Base-by-base conservation (phyloP, 805 yeast species). In the Candida arabinofermentans region DNA sequence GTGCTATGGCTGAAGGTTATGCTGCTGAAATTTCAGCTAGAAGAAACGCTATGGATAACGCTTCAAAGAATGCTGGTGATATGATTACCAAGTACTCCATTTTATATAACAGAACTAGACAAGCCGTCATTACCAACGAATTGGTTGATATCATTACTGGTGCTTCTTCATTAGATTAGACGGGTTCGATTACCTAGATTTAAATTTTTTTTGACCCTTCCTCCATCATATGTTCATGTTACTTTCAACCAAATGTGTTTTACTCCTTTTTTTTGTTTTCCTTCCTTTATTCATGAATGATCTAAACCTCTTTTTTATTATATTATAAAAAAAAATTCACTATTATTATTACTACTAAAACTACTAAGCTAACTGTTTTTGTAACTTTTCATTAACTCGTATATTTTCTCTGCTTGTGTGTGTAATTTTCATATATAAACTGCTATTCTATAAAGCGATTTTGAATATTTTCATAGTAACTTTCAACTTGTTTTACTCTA, bases 41-140 rank as follows among this genome's bases (percentile, higher is more conserved):
- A 83, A 90, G 99, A 82, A 91, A 88, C 67, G 98, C 99, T 57
- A 91, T 91, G 99, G 99, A 91, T 74, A 93, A 93, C 65, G 99
- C 99, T 50, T 89, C 97, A 57, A 91, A 93, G 93, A 91, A 91
- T 67, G 99, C 99, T 51, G 96, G 96, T 74, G 99, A 93, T 62
- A 93, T 93, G 98, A 93, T 93, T 67, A 81, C 79, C 74, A 84
- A 79, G 66, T 91, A 86, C 85, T 85, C 98, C 57, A 93, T 93
- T 70, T 82, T 93, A 72, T 93, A 93, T 76, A 93, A 93, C 90
- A 91, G 99, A 81, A 85, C 97, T 64, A 88, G 97, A 79, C 99
- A 93, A 80, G 96, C 97, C 57, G 96, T 90, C 65, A 91, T 91
- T 65, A 90, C 98, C 72, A 93, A 93, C 81, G 99, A 93, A 79